phyloP scores from a whole-genome alignment of 495 filamentous ascomycete genomes.

The Penicillium daleae region DNA sequence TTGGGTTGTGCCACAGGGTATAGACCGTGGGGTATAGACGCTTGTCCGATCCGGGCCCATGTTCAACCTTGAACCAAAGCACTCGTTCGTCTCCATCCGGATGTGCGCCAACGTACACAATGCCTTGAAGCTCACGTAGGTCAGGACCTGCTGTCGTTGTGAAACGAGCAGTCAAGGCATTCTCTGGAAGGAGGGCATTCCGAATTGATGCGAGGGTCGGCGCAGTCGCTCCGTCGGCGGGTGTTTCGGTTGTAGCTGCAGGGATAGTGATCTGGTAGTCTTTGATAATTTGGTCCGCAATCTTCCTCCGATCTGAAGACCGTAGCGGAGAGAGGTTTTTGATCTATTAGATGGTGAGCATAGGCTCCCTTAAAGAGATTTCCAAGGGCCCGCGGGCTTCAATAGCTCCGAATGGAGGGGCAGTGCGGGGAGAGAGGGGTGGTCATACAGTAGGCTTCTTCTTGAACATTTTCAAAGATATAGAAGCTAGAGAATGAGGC shows the following conservation, averaged over 20 bases:
- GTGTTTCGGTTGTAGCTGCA: conserved; percentile 36
- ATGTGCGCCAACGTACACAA: conserved; percentile 66
- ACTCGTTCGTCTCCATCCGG: conserved; percentile 63
- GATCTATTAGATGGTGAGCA: conserved; percentile 49
- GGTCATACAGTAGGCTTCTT: conserved; percentile 69
- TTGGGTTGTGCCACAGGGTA: conserved; percentile 68
- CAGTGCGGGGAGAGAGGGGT: conserved; percentile 35
- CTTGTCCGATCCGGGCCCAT: conserved; percentile 50
- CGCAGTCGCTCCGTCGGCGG: conserved; percentile 40
- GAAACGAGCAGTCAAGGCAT: conserved; percentile 65
- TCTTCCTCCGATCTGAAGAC: conserved; percentile 71
- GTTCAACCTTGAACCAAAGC: conserved; percentile 71
- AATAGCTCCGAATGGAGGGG: conserved; percentile 24
- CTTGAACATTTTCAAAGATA: conserved; percentile 64
- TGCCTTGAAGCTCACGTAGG: conserved; percentile 64
- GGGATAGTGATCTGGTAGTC: conserved; percentile 60
- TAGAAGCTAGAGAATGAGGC: conserved; percentile 3
- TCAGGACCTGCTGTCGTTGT: conserved; percentile 71
- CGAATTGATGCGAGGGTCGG: conserved; percentile 58
- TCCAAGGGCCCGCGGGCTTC: background rate
- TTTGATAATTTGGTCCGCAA: conserved; percentile 71
- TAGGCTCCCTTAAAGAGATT: background rate
- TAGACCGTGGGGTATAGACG: conserved; percentile 71
- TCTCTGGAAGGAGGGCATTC: conserved; percentile 68
- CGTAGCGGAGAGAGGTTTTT: conserved; percentile 71